Evolutionary conservation across 768 basidiomycete species (phyloP), one percentile per base, ranked within the genome.

Genomic region (Boletus barrowsii): DNA sequence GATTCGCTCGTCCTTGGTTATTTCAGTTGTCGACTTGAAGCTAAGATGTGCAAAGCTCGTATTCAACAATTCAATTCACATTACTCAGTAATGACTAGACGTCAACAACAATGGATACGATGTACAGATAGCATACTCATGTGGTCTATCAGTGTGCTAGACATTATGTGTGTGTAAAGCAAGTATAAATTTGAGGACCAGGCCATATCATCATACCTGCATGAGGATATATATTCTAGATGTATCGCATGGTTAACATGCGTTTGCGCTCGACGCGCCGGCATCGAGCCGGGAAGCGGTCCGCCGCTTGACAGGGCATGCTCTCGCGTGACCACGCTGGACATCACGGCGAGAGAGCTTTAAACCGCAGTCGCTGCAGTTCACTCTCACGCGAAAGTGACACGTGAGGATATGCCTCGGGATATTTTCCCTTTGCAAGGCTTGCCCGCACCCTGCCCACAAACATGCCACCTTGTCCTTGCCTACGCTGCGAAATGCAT

Each of bases 281-380:
- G 32, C 15, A 8, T 17, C 26, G 20, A 30, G 10, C 13, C 2
- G 5, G 26, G 14, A 40, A 32, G 32, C 39, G 10, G 11, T 8
- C 33, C 9, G 22, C 26, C 26, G 48, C 15, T 43, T 46, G 18
- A 29, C 53, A 1, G 15, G 55, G 37, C 66, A 67, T 5, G 18
- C 53, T 7, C 15, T 60, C 10, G 42, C 47, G 30, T 67, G 66
- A 22, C 44, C 54, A 3, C 37, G 40, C 24, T 24, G 51, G 47
- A 67, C 66, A 33, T 67, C 66, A 10, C 41, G 30, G 5, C 66
- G 65, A 42, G 66, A 65, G 29, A 67, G 57, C 11, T 26, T 5
- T 5, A 54, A 1, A 1, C 61, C 56, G 37, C 66, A 67, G 2
- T 1, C n/a, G 2, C 0, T 11, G 36, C 66, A 67, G 4, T 1